Evolutionary conservation across 176 grass and related monocot species (phyloP).

Genomic region (Carex scoparia): DNA sequence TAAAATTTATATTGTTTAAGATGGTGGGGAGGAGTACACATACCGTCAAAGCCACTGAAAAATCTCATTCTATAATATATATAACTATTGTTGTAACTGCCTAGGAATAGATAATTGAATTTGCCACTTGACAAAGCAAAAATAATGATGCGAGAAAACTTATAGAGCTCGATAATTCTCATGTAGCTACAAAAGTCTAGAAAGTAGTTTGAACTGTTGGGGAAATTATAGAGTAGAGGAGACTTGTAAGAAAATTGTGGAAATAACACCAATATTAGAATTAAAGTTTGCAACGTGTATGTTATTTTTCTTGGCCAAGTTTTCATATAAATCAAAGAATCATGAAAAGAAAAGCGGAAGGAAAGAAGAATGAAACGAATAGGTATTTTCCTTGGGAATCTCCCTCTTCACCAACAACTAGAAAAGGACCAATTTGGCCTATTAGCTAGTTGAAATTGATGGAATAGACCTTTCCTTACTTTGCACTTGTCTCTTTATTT

Average conservation of each 20-base stretch:
- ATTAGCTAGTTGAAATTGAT: constrained; percentile 2
- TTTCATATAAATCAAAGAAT: neutral
- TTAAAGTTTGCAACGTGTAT: neutral
- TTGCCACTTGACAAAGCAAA: neutral
- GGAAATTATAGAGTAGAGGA: constrained; percentile 4
- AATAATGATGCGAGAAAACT: constrained; percentile 28
- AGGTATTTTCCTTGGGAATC: constrained; percentile 15
- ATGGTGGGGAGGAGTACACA: neutral
- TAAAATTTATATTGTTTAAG: neutral
- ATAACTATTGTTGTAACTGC: constrained; percentile 4
- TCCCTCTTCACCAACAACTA: constrained; percentile 23
- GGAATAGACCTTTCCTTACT: neutral
- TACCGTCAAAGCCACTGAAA: neutral
- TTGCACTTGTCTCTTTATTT: neutral
- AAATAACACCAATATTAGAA: neutral
- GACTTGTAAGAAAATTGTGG: constrained; percentile 9
- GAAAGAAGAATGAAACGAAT: constrained; percentile 9
- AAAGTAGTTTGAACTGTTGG: constrained; percentile 31
- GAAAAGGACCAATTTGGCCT: constrained; percentile 12
- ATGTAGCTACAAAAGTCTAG: constrained; percentile 21
- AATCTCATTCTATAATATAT: neutral
- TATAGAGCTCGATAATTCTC: neutral
- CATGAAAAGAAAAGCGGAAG: constrained; percentile 4
- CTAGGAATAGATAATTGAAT: neutral
- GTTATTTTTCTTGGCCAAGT: neutral